Evolutionary conservation across 2,329 filamentous ascomycete genomes (phyloP), one percentile per base, ranked within the genome.

Genomic region (Pseudogymnoascus sp.): DNA sequence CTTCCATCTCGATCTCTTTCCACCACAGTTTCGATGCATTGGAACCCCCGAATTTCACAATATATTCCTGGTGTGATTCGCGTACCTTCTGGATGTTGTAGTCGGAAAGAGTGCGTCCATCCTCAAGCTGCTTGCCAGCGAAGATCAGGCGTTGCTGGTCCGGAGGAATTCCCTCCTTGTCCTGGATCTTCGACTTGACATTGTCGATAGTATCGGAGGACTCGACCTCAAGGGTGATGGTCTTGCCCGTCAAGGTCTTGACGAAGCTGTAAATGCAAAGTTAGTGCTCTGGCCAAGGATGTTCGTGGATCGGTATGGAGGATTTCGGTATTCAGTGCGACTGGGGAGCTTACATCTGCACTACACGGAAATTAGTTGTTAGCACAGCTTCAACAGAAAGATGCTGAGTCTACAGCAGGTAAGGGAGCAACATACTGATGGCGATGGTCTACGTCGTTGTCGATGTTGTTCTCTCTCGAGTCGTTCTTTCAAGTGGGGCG

Each of bases 171-270:
- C 93, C 93, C 84, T 97, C 93, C 90, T 97, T 97, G 83, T 97
- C 92, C 84, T 97, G 93, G 80, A 97, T 97, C 90, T 97, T 97
- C 83, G 88, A 89, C 89, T 97, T 97, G 81, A 97, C 93, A 87
- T 97, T 97, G 88, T 97, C 93, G 84, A 97, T 97, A 75, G 93
- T 97, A 82, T 97, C 93, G 77, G 87, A 91, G 76, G 92, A 96
- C 88, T 97, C 93, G 79, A 97, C 92, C 89, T 97, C 93, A 75
- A 97, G 89, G 81, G 94, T 97, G 86, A 97, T 97, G 81, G 93
- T 97, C 91, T 97, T 97, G 83, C 94, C 93, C 86, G 93, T 97
- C 77, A 97, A 91, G 86, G 93, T 97, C 89, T 97, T 97, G 83
- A 97, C 93, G 89, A 97, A 97, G 88, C 91, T 95, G 81, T 69